Percentiles rank a stretch among this genome's conserved stretches.
Conservation (phyloP, 2,329 filamentous ascomycete species). For the Colletotrichum tropicale region DNA sequence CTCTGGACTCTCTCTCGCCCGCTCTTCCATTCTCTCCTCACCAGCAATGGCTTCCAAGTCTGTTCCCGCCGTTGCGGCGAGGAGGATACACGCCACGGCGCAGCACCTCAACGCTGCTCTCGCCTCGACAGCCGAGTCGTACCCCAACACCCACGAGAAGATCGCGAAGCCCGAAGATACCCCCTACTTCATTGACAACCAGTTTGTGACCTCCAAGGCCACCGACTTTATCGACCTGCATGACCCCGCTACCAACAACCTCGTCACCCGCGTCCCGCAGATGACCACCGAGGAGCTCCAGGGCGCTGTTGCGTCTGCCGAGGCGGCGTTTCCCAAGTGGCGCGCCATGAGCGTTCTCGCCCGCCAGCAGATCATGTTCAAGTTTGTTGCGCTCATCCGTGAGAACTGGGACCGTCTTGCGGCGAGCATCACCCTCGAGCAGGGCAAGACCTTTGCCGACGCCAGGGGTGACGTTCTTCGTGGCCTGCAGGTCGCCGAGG, state of each 20-base stretch:
- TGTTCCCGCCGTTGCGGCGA: constrained; percentile 42
- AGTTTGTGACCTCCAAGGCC: constrained; percentile 72
- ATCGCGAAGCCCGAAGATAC: constrained; percentile 72
- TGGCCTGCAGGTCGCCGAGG: constrained; percentile 85
- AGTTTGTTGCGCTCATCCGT: constrained; percentile 78
- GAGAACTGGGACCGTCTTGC: constrained; percentile 87
- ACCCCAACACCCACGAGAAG: constrained; percentile 75
- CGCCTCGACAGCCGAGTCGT: constrained; percentile 62
- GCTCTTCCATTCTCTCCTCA: constrained; percentile 27
- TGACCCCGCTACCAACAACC: constrained; percentile 85
- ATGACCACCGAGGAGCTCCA: constrained; percentile 79
- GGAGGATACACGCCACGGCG: constrained; percentile 63
- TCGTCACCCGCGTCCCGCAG: constrained; percentile 83
- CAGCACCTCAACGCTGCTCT: constrained; percentile 60
- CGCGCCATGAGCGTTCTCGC: constrained; percentile 72
- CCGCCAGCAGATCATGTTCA: constrained; percentile 87
- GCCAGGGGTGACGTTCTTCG: constrained; percentile 82
- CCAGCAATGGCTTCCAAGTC: constrained; percentile 24
- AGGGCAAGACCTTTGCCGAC: constrained; percentile 88
- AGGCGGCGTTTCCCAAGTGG: constrained; percentile 79
- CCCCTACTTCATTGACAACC: constrained; percentile 82
- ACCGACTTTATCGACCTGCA: constrained; percentile 79
- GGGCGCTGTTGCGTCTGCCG: constrained; percentile 75
- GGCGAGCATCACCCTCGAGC: constrained; percentile 84
- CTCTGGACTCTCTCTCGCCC: constrained; percentile 28